These are phyloP conservation scores for Ricinus communis DNA, from an alignment of 345 rosid genomes.

Conservation along the genomic window DNA sequence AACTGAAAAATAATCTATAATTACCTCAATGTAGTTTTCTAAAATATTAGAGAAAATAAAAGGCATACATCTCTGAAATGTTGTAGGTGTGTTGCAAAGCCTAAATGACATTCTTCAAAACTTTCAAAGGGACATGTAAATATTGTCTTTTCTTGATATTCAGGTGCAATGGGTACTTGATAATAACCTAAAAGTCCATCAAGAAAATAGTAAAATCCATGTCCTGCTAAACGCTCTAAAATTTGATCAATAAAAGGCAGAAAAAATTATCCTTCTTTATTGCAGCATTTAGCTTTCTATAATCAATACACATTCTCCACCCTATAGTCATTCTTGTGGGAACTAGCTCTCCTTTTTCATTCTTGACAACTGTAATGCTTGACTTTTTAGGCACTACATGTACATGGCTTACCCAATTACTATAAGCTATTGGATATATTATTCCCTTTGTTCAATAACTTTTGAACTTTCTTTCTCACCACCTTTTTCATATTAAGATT, in stretches of 20 bases:
- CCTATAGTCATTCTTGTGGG: not conserved
- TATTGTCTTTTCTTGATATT: not conserved
- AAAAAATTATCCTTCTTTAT: not conserved
- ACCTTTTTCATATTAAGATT: too few species aligned
- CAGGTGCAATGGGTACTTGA: not conserved
- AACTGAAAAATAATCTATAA: not conserved
- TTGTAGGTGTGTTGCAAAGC: not conserved
- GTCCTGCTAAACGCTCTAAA: not conserved
- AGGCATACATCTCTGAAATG: not conserved
- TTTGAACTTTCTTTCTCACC: too few species aligned
- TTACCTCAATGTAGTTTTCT: not conserved
- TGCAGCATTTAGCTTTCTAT: not conserved
- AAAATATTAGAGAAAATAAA: not conserved
- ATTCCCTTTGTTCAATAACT: too few species aligned
- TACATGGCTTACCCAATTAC: too few species aligned
- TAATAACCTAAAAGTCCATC: not conserved
- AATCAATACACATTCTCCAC: not conserved
- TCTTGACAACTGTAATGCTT: not conserved
- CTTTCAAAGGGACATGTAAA: not conserved
- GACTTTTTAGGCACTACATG: not conserved
- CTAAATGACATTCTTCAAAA: not conserved
- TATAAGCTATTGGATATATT: too few species aligned
- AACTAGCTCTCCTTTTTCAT: not conserved
- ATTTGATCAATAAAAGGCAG: not conserved
- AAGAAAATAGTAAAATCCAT: not conserved